Conservation (phyloP, 2,329 filamentous ascomycete species). For the Lachnellula cervina region DNA sequence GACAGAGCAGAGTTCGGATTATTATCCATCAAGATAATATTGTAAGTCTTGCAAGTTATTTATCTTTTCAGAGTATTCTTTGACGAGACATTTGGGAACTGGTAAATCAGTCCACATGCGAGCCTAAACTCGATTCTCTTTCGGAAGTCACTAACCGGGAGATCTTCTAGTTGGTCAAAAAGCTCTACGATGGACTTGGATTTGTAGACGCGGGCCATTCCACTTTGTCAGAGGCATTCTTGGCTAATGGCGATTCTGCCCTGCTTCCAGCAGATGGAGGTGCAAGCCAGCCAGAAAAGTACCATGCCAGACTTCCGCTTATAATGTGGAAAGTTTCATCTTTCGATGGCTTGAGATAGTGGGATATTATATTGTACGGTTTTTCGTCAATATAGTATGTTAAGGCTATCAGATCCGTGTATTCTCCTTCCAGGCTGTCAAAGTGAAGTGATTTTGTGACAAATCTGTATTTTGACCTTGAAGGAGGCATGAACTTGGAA, state of each 20-base stretch:
- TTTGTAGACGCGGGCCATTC: slow-evolving; percentile 27
- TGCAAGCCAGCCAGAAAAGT: slow-evolving; percentile 19
- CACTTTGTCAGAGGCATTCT: slow-evolving; percentile 30
- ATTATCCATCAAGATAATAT: slow-evolving; percentile 29
- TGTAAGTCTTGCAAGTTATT: not conserved
- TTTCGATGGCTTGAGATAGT: not conserved
- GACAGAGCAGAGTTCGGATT: slow-evolving; percentile 24
- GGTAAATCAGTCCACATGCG: not conserved
- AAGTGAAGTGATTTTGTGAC: too few relatives aligned
- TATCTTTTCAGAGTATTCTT: not conserved
- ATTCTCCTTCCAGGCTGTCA: too few relatives aligned
- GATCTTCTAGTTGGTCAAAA: slow-evolving; percentile 17
- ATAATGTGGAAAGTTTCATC: slow-evolving; percentile 17
- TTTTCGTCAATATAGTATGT: too few relatives aligned
- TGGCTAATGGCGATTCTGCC: slow-evolving; percentile 29
- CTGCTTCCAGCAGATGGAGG: slow-evolving; percentile 27
- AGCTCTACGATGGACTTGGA: slow-evolving; percentile 27
- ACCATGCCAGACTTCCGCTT: slow-evolving; percentile 14
- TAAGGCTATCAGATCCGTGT: too few relatives aligned
- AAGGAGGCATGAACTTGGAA: too few relatives aligned
- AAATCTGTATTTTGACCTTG: too few relatives aligned
- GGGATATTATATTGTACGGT: not conserved
- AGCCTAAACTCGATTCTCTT: too few relatives aligned
- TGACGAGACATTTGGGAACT: not conserved
- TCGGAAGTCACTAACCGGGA: too few relatives aligned